Base-by-base conservation (phyloP, 1,284 basidiomycete genomes). In the Moesziomyces globuligerus region DNA sequence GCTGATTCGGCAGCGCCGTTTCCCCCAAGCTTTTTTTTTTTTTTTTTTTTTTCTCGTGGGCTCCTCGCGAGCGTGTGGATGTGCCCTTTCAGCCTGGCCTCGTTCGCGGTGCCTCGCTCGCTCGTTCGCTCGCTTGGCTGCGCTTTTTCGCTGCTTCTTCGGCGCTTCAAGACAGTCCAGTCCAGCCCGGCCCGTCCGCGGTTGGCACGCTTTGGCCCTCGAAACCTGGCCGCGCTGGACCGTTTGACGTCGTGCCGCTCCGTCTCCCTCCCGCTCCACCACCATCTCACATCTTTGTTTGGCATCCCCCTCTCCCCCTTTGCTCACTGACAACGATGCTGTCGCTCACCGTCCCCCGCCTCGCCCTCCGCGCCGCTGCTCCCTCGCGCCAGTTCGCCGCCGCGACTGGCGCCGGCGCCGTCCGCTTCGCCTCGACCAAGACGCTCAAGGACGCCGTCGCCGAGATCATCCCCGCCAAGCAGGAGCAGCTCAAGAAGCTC, bases 401-500 rank as follows among this genome's bases (percentile, higher is more conserved):
- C 42, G 72, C 73, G 36, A 68, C 74, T 38, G 73, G 75, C 42
- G 54, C 60, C 29, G 59, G 70, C 46, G 38, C 64, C 37, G 72
- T 78, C 52, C 76, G 80, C 47, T 78, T 46, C 56, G 78, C 78
- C 43, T 79, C 77, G 49, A 79, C 79, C 55, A 80, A 79, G 74
- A 62, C 79, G 8, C 72, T 80, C 52, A 69, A 72, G 58, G 76
- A 81, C 46, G 77, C 80, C 62, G 77, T 81, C 56, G 77, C 70
- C 28, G 79, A 79, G 60, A 75, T 79, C 52, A 74, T 81, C 44
- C 80, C 80, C 39, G 66, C 64, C 56, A 81, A 81, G 78, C 79
- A 78, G 64, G 80, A 81, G 59, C 73, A 79, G 75, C 72, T 81
- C 49, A 75, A 76, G 55, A 65, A 76, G 66, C 70, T 81, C 77